Conservation (phyloP, 78 protist species). For the Bigelowiella natans region DNA sequence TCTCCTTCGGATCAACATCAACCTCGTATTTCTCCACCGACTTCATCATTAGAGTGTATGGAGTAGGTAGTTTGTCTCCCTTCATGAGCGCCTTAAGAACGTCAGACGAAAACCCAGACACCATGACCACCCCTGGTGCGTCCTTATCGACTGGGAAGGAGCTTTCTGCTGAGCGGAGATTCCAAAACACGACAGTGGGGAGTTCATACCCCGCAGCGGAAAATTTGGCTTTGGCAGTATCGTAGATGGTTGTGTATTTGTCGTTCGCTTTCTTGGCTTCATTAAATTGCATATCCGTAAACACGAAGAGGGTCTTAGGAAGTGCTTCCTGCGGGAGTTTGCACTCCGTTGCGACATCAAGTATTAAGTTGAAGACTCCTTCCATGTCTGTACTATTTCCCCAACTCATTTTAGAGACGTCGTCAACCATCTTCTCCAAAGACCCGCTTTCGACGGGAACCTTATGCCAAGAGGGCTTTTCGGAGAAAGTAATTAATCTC, state of each 20-base stretch:
- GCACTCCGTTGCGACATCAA: background rate
- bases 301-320: background rate
- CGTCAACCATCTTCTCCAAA: background rate
- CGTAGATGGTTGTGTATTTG: background rate
- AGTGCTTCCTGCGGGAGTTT: background rate
- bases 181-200: background rate
- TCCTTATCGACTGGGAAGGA: background rate
- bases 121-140: background rate
- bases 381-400: background rate
- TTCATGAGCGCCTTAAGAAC: background rate
- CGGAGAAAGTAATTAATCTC: background rate
- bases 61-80: background rate
- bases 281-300: background rate
- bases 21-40: background rate
- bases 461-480: background rate
- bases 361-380: background rate
- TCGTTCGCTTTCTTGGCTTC: background rate
- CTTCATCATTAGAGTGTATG: background rate
- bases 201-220: background rate
- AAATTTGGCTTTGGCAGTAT: background rate
- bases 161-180: background rate
- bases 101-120: background rate
- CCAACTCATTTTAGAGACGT: background rate
- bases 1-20: background rate
- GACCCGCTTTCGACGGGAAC: background rate